These are phyloP conservation scores for Zea luxurians DNA, from an alignment of 176 grass and related monocot genomes.

Conservation along the genomic window DNA sequence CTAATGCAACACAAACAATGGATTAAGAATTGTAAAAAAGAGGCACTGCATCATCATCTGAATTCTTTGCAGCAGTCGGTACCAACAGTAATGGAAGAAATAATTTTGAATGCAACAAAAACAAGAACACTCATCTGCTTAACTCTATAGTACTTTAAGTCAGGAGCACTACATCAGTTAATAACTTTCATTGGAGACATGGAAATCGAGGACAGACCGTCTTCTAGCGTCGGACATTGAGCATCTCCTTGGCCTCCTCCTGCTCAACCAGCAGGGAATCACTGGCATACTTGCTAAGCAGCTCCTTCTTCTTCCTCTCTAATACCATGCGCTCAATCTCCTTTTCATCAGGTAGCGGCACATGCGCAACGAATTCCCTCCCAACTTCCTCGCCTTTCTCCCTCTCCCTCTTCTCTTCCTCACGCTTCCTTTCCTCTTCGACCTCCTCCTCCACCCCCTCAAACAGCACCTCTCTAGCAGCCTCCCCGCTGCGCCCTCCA, in stretches of 20 bases:
- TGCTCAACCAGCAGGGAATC: conserved; percentile 67
- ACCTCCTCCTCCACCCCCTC: conserved; percentile 95
- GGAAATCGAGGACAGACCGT: conserved; percentile 36
- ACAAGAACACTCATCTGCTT: conserved; percentile 8
- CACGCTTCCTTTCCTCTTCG: conserved; percentile 79
- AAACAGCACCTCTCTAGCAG: conserved; percentile 66
- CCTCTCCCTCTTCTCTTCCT: conserved; percentile 64
- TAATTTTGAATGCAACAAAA: not conserved
- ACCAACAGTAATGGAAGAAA: conserved; percentile 5
- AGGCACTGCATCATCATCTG: not conserved
- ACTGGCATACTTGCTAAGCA: conserved; percentile 87
- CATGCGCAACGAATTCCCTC: conserved; percentile 83
- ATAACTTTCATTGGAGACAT: conserved; percentile 10
- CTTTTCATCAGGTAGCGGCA: conserved; percentile 84
- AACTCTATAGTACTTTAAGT: conserved; percentile 26
- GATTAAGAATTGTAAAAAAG: not conserved
- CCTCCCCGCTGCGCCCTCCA: conserved; percentile 44
- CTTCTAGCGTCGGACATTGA: conserved; percentile 76
- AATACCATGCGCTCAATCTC: conserved; percentile 94
- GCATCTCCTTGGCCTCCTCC: conserved; percentile 91
- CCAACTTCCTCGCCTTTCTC: conserved; percentile 55
- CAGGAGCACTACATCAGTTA: conserved; percentile 14
- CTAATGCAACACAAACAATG: conserved; percentile 10
- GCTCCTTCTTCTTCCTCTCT: conserved; percentile 91
- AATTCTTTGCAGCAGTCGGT: conserved; percentile 18